Evolutionary conservation across 306 rosid genomes (phyloP).

Genomic region (Castanea sativa): DNA sequence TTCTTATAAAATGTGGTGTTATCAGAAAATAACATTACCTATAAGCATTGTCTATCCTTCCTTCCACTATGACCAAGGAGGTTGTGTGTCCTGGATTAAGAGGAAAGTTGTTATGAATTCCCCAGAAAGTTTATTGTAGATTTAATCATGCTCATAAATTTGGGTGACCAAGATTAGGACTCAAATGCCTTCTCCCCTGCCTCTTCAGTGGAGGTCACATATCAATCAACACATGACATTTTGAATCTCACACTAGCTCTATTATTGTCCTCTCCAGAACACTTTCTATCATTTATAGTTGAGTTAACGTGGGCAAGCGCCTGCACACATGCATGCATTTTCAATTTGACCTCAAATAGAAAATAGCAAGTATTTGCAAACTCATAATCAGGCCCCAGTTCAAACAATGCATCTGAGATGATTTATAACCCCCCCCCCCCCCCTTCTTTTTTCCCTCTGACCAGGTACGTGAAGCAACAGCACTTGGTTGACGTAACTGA

Average conservation of each 20-base stretch:
- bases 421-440: not conserved
- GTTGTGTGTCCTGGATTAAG: not conserved
- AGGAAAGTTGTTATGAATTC: not conserved
- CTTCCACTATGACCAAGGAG: not conserved
- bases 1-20: not conserved
- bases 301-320: not conserved
- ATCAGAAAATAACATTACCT: not conserved
- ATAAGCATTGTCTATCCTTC: not conserved
- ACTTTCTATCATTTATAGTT: not conserved
- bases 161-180: not conserved
- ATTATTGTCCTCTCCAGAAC: not conserved
- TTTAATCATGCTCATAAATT: not conserved
- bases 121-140: not conserved
- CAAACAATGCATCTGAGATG: constrained; percentile 13
- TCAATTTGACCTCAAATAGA: not conserved
- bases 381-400: not conserved
- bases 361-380: not conserved
- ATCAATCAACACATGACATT: not conserved
- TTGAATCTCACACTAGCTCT: not conserved
- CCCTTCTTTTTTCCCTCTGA: not conserved
- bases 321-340: not conserved
- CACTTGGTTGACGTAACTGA: constrained; percentile 85
- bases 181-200: not conserved
- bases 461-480: constrained; percentile 54
- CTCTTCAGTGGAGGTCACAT: not conserved